These are phyloP conservation scores for Apiospora saccharicola DNA, from an alignment of 2,329 filamentous ascomycete genomes.

Conservation along the genomic window DNA sequence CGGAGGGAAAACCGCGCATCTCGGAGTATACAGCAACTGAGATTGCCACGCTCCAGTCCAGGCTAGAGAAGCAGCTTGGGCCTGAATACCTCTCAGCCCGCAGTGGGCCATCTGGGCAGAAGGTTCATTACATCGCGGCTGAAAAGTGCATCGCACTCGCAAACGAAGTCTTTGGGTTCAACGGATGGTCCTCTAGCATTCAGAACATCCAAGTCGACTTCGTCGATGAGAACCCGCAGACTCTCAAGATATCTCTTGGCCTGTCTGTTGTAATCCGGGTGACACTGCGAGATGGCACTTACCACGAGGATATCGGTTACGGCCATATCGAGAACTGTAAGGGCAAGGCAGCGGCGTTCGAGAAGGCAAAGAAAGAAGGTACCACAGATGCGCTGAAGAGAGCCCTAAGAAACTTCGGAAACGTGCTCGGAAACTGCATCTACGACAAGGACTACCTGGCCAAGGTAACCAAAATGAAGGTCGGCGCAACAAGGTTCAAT, in stretches of 20 bases:
- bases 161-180: slow-evolving; percentile 46
- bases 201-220: slow-evolving; percentile 95
- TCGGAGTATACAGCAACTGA: slow-evolving; percentile 88
- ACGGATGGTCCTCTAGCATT: slow-evolving; percentile 87
- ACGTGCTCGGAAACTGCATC: slow-evolving; percentile 96
- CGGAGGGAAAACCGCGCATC: slow-evolving; percentile 72
- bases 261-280: slow-evolving; percentile 91
- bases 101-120: slow-evolving; percentile 81
- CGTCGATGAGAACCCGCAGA: slow-evolving; percentile 84
- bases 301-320: slow-evolving; percentile 96
- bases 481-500: slow-evolving; percentile 78
- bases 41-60: slow-evolving; percentile 85
- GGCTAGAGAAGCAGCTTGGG: slow-evolving; percentile 90
- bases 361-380: slow-evolving; percentile 98
- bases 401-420: slow-evolving; percentile 89
- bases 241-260: slow-evolving; percentile 81
- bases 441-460: slow-evolving; percentile 95
- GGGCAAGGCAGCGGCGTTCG: slow-evolving; percentile 93
- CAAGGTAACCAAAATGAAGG: slow-evolving; percentile 90
- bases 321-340: slow-evolving; percentile 96
- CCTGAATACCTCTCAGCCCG: slow-evolving; percentile 94
- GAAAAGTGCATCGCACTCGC: slow-evolving; percentile 88
- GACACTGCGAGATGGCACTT: slow-evolving; percentile 92
- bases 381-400: slow-evolving; percentile 94
- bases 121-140: slow-evolving; percentile 92